These are phyloP conservation scores for Xylaria grammica DNA, from an alignment of 495 filamentous ascomycete genomes.

Conservation along the genomic window DNA sequence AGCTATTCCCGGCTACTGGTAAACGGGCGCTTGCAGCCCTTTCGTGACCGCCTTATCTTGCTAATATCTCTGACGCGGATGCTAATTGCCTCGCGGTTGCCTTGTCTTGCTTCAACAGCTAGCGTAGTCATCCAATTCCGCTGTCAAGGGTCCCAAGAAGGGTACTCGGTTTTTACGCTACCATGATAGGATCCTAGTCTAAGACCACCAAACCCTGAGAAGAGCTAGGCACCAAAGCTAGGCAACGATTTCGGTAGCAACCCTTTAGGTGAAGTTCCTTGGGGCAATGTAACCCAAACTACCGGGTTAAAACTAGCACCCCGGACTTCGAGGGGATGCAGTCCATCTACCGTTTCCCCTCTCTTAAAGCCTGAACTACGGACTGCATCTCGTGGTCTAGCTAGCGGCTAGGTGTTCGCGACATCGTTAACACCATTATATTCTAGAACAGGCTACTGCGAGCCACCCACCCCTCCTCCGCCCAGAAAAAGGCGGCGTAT, in stretches of 20 bases:
- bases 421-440: background rate
- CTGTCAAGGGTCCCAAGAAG: background rate
- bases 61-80: constrained; percentile 8
- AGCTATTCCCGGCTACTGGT: constrained; percentile 21
- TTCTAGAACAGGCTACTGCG: background rate
- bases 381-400: too few relatives aligned
- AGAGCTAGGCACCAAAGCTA: background rate
- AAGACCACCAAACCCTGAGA: background rate
- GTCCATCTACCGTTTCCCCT: background rate
- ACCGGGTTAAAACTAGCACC: constrained; percentile 1
- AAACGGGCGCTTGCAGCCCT: background rate
- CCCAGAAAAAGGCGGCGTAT: too few relatives aligned
- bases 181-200: background rate
- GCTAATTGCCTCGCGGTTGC: constrained; percentile 12
- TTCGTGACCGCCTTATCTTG: constrained; percentile 1
- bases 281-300: constrained; percentile 2
- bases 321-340: background rate
- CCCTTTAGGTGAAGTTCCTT: background rate
- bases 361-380: too few relatives aligned
- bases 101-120: constrained; percentile 15
- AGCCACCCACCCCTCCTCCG: too few relatives aligned
- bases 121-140: background rate
- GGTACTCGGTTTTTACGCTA: too few relatives aligned
- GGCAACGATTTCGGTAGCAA: background rate
- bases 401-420: background rate